These are phyloP conservation scores for Rhizodiscina lignyota DNA, from an alignment of 495 filamentous ascomycete genomes.

Conservation along the genomic window DNA sequence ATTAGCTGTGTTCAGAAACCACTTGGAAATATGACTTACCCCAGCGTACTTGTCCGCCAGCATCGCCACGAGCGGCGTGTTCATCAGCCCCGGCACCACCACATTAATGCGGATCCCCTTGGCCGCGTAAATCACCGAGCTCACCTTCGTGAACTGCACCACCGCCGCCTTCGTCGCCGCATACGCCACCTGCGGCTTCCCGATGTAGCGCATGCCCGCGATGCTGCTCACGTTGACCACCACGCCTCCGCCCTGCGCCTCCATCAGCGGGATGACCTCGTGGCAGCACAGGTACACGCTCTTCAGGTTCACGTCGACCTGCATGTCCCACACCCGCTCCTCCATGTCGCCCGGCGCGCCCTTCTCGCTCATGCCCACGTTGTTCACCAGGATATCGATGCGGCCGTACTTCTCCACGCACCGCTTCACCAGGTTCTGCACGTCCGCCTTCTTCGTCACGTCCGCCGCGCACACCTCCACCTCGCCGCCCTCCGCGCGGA, in stretches of 20 bases:
- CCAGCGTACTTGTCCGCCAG: slow-evolving; percentile 28
- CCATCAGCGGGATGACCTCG: slow-evolving; percentile 34
- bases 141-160: slow-evolving; percentile 34
- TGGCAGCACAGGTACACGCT: slow-evolving; percentile 32
- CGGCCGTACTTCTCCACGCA: slow-evolving; percentile 31
- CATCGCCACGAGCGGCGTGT: slow-evolving; percentile 28
- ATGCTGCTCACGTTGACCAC: slow-evolving; percentile 31
- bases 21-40: slow-evolving; percentile 21
- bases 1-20: slow-evolving; percentile 23
- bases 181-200: slow-evolving; percentile 35
- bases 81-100: slow-evolving; percentile 33
- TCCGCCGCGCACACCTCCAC: slow-evolving; percentile 22
- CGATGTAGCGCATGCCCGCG: slow-evolving; percentile 34
- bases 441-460: slow-evolving; percentile 27
- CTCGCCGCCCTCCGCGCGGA: neutral
- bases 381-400: slow-evolving; percentile 40
- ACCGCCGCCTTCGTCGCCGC: too few species aligned
- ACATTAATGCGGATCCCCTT: slow-evolving; percentile 33
- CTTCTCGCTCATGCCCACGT: slow-evolving; percentile 32
- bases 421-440: slow-evolving; percentile 26
- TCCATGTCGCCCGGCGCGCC: slow-evolving; percentile 31
- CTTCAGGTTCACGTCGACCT: slow-evolving; percentile 35
- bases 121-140: slow-evolving; percentile 31
- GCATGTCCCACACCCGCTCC: slow-evolving; percentile 31
- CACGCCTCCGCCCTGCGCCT: slow-evolving; percentile 20